Conservation (phyloP, 805 yeast species). For the Wickerhamiella spandovensis region DNA sequence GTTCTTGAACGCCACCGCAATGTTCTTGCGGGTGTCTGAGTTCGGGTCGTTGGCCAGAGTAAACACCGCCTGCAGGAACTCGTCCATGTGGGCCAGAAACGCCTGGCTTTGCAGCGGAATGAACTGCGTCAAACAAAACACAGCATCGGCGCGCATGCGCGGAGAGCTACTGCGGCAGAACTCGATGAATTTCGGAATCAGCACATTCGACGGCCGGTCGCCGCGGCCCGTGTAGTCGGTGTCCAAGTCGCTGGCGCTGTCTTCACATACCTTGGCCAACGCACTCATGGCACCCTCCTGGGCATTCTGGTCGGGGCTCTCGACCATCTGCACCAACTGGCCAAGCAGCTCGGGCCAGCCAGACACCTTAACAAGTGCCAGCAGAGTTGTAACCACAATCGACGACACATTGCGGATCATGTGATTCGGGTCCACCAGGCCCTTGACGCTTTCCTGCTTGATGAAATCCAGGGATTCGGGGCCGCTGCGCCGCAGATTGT, state of each 20-base stretch:
- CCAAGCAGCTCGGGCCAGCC: slow-evolving; percentile 69
- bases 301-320: slow-evolving; percentile 28
- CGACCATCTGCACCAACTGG: slow-evolving; percentile 49
- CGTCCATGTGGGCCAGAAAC: slow-evolving; percentile 51
- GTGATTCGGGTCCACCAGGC: slow-evolving; percentile 40
- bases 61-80: slow-evolving; percentile 51
- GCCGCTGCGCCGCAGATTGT: slow-evolving; percentile 39
- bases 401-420: slow-evolving; percentile 81
- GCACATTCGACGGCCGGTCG: slow-evolving; percentile 45
- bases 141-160: slow-evolving; percentile 44
- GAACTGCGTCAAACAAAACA: slow-evolving; percentile 66
- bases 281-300: slow-evolving; percentile 75
- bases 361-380: slow-evolving; percentile 51
- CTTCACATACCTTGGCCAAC: slow-evolving; percentile 81
- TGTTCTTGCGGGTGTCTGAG: slow-evolving; percentile 50
- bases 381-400: slow-evolving; percentile 72
- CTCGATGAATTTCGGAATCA: slow-evolving; percentile 53
- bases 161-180: slow-evolving; percentile 28
- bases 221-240: slow-evolving; percentile 44
- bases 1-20: slow-evolving; percentile 62
- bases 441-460: slow-evolving; percentile 29
- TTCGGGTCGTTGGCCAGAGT: slow-evolving; percentile 49
- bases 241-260: slow-evolving; percentile 54
- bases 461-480: slow-evolving; percentile 33
- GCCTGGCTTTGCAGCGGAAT: slow-evolving; percentile 57